phyloP scores from a whole-genome alignment of 257 asterid genomes.

The Rehmannia glutinosa region DNA sequence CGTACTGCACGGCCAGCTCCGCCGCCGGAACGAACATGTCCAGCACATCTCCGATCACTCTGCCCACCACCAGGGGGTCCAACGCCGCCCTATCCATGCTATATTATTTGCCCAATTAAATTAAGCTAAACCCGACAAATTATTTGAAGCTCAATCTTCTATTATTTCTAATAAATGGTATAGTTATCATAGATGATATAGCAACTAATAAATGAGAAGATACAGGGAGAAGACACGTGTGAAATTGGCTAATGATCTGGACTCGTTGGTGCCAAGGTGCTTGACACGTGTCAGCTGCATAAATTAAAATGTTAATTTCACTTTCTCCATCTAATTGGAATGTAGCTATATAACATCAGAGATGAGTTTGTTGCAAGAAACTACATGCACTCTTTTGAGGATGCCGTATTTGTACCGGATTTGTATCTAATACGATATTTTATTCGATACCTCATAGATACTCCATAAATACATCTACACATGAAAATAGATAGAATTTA shows the following conservation, averaged over 20 bases:
- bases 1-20: slow-evolving; percentile 34
- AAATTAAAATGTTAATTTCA: too few species aligned
- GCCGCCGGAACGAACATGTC: slow-evolving; percentile 49
- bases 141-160: background rate
- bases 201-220: background rate
- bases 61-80: slow-evolving; percentile 47
- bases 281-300: slow-evolving; percentile 2
- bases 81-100: slow-evolving; percentile 26
- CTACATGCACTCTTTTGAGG: too few species aligned
- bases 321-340: too few species aligned
- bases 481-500: too few species aligned
- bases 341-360: too few species aligned
- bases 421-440: too few species aligned
- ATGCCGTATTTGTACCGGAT: too few species aligned
- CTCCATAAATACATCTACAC: too few species aligned
- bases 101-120: background rate
- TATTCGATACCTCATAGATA: too few species aligned
- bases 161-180: background rate
- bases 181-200: background rate
- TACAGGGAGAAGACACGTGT: slow-evolving; percentile 12
- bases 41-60: slow-evolving; percentile 51
- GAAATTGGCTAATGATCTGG: background rate
- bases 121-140: background rate
- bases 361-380: too few species aligned
- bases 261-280: background rate